Evolutionary conservation across 1,284 basidiomycete species (phyloP).

Genomic region (Microbotryomycetes sp.): DNA sequence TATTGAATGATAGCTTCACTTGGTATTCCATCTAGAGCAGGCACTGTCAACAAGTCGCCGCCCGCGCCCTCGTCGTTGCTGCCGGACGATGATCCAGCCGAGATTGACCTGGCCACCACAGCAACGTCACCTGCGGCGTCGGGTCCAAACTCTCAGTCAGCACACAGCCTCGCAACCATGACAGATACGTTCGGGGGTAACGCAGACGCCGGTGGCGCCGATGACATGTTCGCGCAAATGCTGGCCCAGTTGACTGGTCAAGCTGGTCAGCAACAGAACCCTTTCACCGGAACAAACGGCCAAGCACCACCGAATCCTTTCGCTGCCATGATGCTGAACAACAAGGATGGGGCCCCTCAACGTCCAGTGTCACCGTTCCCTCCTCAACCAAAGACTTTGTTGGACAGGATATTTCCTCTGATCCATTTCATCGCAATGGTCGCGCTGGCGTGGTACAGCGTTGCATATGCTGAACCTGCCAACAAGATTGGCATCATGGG

Average conservation of each 20-base stretch:
- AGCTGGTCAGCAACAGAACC: not conserved
- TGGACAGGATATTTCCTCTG: constrained; percentile 33
- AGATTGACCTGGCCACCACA: constrained; percentile 31
- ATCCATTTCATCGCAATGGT: constrained; percentile 34
- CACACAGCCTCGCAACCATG: no score
- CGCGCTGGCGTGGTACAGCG: constrained; percentile 29
- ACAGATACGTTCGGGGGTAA: no score
- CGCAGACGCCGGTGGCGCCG: not conserved
- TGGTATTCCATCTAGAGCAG: not conserved
- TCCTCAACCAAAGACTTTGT: constrained; percentile 30
- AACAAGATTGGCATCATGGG: constrained; percentile 17
- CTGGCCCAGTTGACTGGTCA: constrained; percentile 24
- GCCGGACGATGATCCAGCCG: constrained; percentile 33
- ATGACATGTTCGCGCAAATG: constrained; percentile 30
- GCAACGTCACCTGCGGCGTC: no score
- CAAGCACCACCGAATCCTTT: constrained; percentile 7
- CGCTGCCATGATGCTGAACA: not conserved
- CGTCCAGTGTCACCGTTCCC: constrained; percentile 15
- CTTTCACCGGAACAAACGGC: not conserved
- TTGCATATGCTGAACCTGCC: constrained; percentile 31
- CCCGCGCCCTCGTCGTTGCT: constrained; percentile 8
- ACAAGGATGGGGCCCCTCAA: not conserved
- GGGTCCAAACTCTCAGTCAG: no score
- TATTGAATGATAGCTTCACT: constrained; percentile 7
- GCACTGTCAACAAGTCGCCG: not conserved